Base-by-base conservation (phyloP, 176 grass and related monocot genomes). In the Urochloa ruziziensis region DNA sequence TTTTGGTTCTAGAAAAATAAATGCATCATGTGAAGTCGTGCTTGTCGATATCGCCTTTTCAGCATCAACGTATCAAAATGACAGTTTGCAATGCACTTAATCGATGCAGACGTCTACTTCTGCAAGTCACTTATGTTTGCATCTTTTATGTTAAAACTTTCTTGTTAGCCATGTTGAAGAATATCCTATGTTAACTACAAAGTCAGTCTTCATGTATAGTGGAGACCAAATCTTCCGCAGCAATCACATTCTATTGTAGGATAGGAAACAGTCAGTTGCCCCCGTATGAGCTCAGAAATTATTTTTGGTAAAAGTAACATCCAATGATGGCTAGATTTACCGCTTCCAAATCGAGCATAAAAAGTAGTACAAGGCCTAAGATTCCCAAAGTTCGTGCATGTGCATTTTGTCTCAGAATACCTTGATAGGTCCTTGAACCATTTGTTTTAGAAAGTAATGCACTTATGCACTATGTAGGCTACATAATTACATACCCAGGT, bases 401-500 rank as follows among this genome's bases (percentile, higher is more conserved):
- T 16, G 3, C 24, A 28, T 69, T 82, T 82, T 53, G 62, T 53
- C 80, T 71, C 11, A 47, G 44, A 73, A 18, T 16, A 76, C 68
- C 15, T 35, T 62, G 33, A 30, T 2, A 56, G 49, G 29, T 87
- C 74, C 25, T 47, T 19, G 21, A 82, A 49, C 7, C 11, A n/a
- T 57, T 69, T 21, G 29, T 70, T 37, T 8, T 73, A 27, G 2
- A 48, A 73, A 73, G 51, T 76, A 67, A 64, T 72, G 16, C 6
- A 53, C 7, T 76, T 59, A 64, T 72, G 16, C 6, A 53, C 7
- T 54, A 16, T 15, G 34, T 39, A 67, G 25, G 33, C 40, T 66
- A 77, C 62, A 59, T 95, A 93, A 42, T 57, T 71, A 76, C 67
- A 60, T 98, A 98, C 91, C 91, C 89, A 88, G 96, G 93, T 74